A percentile compares a stretch with the other conserved stretches of the same genome.
Evolutionary conservation across 2,329 filamentous ascomycete genomes (phyloP).

Genomic region (Penicillium sp.): DNA sequence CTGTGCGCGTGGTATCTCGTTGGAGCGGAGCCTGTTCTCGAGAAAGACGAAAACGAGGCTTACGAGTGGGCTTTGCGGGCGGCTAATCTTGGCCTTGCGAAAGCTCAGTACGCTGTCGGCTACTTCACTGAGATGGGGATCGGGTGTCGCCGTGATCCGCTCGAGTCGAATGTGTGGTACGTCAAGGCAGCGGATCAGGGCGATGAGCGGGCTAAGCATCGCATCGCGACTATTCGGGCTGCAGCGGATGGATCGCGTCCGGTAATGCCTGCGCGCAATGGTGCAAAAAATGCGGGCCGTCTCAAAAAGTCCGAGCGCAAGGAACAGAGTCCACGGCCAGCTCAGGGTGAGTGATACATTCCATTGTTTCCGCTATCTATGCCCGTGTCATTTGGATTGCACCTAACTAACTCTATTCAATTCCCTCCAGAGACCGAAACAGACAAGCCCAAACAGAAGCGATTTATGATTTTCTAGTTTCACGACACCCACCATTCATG

Average conservation of each 20-base stretch:
- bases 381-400: not conserved
- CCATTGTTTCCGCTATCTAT: not conserved
- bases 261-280: conserved; percentile 22
- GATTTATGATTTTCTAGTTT: conserved; percentile 25
- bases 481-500: not conserved
- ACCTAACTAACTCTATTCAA: not conserved
- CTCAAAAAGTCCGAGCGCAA: conserved; percentile 10
- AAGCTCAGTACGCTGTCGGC: conserved; percentile 89
- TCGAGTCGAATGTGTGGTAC: conserved; percentile 98
- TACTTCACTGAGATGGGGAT: conserved; percentile 99
- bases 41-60: conserved; percentile 92
- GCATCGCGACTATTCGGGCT: conserved; percentile 78
- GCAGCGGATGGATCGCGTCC: conserved; percentile 60
- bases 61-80: conserved; percentile 93
- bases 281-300: conserved; percentile 9
- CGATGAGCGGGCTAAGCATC: conserved; percentile 82
- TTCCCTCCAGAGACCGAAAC: not conserved
- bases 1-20: conserved; percentile 98
- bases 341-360: conserved; percentile 11
- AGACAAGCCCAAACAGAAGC: conserved; percentile 25
- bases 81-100: conserved; percentile 64
- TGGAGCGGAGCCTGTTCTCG: conserved; percentile 83
- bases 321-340: not conserved
- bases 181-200: conserved; percentile 90
- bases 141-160: conserved; percentile 85